Evolutionary conservation across 2,329 filamentous ascomycete species (phyloP), one percentile per base, ranked within the genome.

Genomic region (Colletotrichum brevisporum): DNA sequence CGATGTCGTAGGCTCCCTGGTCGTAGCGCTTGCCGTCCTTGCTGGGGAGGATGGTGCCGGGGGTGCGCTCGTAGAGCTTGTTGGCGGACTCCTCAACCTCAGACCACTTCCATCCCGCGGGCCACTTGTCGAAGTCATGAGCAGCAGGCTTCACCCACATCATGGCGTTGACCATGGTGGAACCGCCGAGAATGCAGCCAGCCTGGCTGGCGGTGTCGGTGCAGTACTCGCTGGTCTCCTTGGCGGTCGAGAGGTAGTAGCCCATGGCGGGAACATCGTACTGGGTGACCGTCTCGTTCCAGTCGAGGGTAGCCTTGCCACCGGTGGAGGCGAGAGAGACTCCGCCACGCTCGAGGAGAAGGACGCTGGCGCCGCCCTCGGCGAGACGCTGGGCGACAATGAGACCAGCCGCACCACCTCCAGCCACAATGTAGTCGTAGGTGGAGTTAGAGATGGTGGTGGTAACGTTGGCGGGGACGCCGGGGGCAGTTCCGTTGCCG

Each of bases 111-210:
- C 72, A 74, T 10, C 64, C 68, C 6, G 57, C 12, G 2, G 72
- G 72, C 72, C 70, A 73, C 43, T 62, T 63, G 50, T 71, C 67
- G 13, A 71, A 71, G 67, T 69, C 67, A 16, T 69, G 67, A 2
- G 70, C 53, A 31, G 67, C 63, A 24, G 72, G 75, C 55, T 71
- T 71, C 21, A 76, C 71, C 55, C 72, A 76, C 69, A 76, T 73
- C 68, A 74, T 71, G 59, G 72, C 74, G 67, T 76, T 76, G 65
- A 79, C 71, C 13, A 71, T 72, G 8, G 74, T 76, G 2, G 75
- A 76, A 21, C 77, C 77, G 31, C 77, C 77, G 12, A 79, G 75
- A 15, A 79, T 71, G 60, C 77, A 79, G n/a, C 75, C 77, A 53
- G 76, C 76, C 24, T 70, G 67, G 9, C 63, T 67, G 45, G 76